Conservation (phyloP, 495 filamentous ascomycete genomes). For the Podospora pseudoanserina region DNA sequence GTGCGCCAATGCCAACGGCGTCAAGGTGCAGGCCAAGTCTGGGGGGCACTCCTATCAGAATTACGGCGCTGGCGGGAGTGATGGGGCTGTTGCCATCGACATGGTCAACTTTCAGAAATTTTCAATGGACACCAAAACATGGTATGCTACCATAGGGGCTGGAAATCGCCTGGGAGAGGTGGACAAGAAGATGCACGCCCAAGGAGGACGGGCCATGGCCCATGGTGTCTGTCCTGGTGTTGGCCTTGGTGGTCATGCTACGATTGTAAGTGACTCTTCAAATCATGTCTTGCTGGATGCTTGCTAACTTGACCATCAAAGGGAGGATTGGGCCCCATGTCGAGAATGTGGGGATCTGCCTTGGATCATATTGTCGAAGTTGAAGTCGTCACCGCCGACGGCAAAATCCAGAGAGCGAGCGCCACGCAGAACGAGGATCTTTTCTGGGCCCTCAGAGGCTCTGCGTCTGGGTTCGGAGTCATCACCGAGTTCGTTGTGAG, state of each 20-base stretch:
- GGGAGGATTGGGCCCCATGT: conserved; percentile 53
- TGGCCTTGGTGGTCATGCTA: conserved; percentile 72
- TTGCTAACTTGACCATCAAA: conserved; percentile 9
- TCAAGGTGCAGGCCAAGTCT: conserved; percentile 65
- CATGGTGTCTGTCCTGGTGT: conserved; percentile 62
- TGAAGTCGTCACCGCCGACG: conserved; percentile 60
- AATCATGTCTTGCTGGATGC: too few species aligned
- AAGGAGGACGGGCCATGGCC: conserved; percentile 61
- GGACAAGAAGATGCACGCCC: conserved; percentile 52
- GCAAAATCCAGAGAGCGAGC: conserved; percentile 52
- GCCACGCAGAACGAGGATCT: conserved; percentile 52
- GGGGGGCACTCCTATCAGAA: conserved; percentile 70
- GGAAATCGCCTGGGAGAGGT: conserved; percentile 62
- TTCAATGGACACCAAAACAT: conserved; percentile 51
- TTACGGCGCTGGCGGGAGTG: conserved; percentile 45
- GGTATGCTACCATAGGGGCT: conserved; percentile 61
- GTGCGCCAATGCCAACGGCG: conserved; percentile 51
- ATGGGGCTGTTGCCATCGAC: conserved; percentile 57
- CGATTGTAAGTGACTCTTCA: conserved; percentile 39
- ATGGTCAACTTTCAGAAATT: conserved; percentile 54
- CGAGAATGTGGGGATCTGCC: conserved; percentile 54
- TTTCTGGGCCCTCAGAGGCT: conserved; percentile 58
- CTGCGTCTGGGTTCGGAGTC: conserved; percentile 60
- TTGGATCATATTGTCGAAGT: conserved; percentile 53
- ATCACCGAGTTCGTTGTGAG: conserved; percentile 60